These are phyloP conservation scores for Glycyrrhiza uralensis DNA, from an alignment of 306 rosid genomes.

Conservation along the genomic window DNA sequence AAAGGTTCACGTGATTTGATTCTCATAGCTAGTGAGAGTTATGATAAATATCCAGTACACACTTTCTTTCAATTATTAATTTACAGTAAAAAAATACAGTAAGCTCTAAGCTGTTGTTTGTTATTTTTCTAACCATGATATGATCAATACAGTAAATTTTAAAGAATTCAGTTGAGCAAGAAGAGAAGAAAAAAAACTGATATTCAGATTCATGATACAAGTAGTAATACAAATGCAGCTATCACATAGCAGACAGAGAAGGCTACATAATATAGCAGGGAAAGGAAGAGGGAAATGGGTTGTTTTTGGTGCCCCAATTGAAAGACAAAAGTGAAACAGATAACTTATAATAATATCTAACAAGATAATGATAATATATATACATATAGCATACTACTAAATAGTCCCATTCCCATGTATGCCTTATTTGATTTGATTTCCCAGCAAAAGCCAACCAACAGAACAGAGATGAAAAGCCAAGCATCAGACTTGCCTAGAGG, in stretches of 20 bases:
- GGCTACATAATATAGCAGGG: conserved; percentile 6
- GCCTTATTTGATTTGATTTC: conserved; percentile 28
- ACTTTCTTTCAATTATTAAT: conserved; percentile 1
- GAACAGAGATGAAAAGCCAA: conserved; percentile 56
- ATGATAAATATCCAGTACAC: neutral
- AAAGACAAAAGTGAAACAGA: conserved; percentile 18
- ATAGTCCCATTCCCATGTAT: neutral
- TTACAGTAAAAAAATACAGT: neutral
- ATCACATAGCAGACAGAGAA: neutral
- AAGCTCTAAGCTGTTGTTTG: neutral
- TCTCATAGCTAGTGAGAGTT: neutral
- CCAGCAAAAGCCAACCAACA: conserved; percentile 15
- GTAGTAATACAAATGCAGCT: neutral
- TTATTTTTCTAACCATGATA: neutral
- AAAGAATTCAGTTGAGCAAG: conserved; percentile 6
- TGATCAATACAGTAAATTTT: neutral
- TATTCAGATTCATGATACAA: conserved; percentile 17
- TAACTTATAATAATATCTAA: neutral
- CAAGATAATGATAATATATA: neutral
- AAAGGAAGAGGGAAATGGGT: neutral
- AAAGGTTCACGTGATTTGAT: conserved; percentile 12
- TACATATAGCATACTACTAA: too few species aligned
- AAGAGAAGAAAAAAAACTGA: neutral
- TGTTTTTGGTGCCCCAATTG: neutral
- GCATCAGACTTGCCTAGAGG: conserved; percentile 98